Evolutionary conservation across 148 eudicot genomes (phyloP).

Genomic region (Bassia scoparia): DNA sequence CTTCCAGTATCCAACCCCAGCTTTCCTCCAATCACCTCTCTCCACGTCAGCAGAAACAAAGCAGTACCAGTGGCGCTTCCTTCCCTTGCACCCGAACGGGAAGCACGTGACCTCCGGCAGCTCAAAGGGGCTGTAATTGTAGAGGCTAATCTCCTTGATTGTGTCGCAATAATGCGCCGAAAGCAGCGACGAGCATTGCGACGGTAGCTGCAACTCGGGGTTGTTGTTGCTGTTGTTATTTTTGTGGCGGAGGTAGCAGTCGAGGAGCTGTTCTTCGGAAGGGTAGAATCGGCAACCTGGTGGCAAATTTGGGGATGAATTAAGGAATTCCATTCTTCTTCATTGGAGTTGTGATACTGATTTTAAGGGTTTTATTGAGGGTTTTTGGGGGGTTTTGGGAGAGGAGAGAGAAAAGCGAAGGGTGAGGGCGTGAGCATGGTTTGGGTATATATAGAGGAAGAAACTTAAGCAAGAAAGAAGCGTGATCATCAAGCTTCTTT

Average conservation of each 20-base stretch:
- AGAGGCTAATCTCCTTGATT: slow-evolving; percentile 41
- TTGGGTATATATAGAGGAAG: background rate
- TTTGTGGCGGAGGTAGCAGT: slow-evolving; percentile 42
- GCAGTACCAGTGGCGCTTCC: slow-evolving; percentile 54
- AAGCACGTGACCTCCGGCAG: slow-evolving; percentile 46
- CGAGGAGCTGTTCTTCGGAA: slow-evolving; percentile 45
- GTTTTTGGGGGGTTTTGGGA: too few species aligned
- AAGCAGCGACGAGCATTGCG: background rate
- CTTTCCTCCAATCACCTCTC: slow-evolving; percentile 24
- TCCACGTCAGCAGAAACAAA: slow-evolving; percentile 24
- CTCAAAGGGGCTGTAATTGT: slow-evolving; percentile 39
- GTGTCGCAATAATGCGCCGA: slow-evolving; percentile 15
- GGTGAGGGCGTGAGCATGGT: background rate
- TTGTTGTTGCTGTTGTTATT: slow-evolving; percentile 4
- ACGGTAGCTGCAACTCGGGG: background rate
- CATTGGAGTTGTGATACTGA: too few species aligned
- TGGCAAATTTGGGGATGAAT: slow-evolving; percentile 22
- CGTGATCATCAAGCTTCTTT: slow-evolving; percentile 10
- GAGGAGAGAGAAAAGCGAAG: too few species aligned
- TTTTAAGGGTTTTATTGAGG: background rate
- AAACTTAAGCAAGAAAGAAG: background rate
- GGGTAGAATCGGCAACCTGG: slow-evolving; percentile 67
- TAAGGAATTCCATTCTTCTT: slow-evolving; percentile 41
- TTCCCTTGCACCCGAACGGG: slow-evolving; percentile 43
- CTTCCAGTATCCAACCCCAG: slow-evolving; percentile 51